Evolutionary conservation across 441 rosid species (phyloP).

Genomic region (Melastoma candidum): DNA sequence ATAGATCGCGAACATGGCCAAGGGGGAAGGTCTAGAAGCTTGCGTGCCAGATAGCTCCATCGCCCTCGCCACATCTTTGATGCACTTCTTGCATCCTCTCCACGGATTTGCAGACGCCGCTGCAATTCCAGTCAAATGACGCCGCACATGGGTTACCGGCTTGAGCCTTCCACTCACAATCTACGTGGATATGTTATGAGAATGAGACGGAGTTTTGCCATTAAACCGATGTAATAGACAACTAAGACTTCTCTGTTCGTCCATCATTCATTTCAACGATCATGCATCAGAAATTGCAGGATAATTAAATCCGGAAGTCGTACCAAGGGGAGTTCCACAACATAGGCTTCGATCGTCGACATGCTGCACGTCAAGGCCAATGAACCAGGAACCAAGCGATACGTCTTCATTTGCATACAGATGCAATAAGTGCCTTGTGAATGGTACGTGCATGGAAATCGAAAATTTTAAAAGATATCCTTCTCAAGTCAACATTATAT

Average conservation of each 20-base stretch:
- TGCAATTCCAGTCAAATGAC: constrained; percentile 92
- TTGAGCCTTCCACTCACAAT: constrained; percentile 93
- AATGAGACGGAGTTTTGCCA: not conserved
- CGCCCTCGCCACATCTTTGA: constrained; percentile 86
- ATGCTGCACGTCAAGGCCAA: constrained; percentile 91
- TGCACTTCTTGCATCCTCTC: constrained; percentile 91
- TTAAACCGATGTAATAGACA: not conserved
- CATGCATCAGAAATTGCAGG: no score
- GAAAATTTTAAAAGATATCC: not conserved
- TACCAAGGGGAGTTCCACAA: constrained; percentile 85
- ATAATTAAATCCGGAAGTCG: constrained; percentile 4
- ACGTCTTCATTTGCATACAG: constrained; percentile 87
- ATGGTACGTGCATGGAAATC: not conserved
- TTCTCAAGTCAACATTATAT: not conserved
- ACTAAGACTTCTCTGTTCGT: no score
- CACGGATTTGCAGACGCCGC: constrained; percentile 82
- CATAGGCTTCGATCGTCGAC: constrained; percentile 89
- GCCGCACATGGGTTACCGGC: constrained; percentile 95
- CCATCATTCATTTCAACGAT: no score
- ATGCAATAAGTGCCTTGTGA: constrained; percentile 60
- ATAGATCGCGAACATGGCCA: constrained; percentile 20
- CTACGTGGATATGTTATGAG: constrained; percentile 20
- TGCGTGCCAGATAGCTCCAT: constrained; percentile 81
- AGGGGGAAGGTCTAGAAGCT: constrained; percentile 39
- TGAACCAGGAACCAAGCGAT: constrained; percentile 90